Evolutionary conservation across 192 early-diverging fungal genomes (phyloP), one percentile per base, ranked within the genome.

Genomic region (Coemansia furcata): DNA sequence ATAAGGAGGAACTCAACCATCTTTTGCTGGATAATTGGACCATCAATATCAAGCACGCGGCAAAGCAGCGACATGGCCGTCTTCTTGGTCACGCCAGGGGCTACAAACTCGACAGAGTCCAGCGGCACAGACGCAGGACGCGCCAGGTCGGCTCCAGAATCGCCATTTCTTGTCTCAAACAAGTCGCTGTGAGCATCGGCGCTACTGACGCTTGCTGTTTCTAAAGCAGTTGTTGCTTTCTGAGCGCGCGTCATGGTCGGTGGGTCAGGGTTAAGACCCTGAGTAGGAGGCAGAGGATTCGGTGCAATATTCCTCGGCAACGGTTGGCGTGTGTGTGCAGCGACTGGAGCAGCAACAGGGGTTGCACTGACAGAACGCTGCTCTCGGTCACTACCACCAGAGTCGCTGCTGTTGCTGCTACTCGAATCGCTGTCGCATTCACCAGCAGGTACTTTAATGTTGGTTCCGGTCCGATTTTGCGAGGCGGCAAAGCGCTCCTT

Each of bases 1-100:
- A 83, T 77, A 14, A 83, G 75, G 49, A 83, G 76, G 44, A 83
- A 83, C 72, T 83, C 76, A 35, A 83, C 76, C 80, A 83, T 83
- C 68, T 83, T 83, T 42, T 74, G 75, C 63, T 83, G 80, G 38
- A 83, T 78, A n/a, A 72, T 58, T 10, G 80, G 80, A 2, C 69
- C 66, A 23, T 83, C 80, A 63, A 83, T 83, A 63, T 83, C 80
- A 19, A 83, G 76, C 63, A 83, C 76, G 9, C 74, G 74, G 21
- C 73, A 72, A 19, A 83, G 72, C 14, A 83, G 68, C 19, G 74
- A 77, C 68, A 71, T 74, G 3, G 80, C 76, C 1, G 80, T 78
- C 37, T 72, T 59, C 49, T 75, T 77, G 29, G 80, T 73, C 72
- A 83, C 76, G 14, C 80, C 80, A 11, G 80, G 80, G 2, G 76